These are phyloP conservation scores for Chaetomidium leptoderma DNA, from an alignment of 495 filamentous ascomycete genomes.

Conservation along the genomic window DNA sequence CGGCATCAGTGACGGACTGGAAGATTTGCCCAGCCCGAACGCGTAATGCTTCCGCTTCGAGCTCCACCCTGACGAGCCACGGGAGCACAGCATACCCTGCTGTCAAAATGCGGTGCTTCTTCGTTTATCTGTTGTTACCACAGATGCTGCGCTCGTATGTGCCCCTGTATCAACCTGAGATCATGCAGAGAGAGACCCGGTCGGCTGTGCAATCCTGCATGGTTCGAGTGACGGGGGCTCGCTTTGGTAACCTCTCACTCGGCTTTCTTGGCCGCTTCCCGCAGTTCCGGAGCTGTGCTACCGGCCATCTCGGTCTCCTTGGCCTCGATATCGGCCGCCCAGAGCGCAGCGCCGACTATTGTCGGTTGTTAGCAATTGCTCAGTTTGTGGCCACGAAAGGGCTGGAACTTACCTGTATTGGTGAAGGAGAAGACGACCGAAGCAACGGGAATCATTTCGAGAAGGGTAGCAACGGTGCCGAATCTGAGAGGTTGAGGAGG, in stretches of 20 bases:
- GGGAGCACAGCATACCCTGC: slow-evolving; percentile 21
- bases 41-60: background rate
- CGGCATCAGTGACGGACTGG: background rate
- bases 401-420: slow-evolving; percentile 58
- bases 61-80: background rate
- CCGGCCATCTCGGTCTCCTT: slow-evolving; percentile 45
- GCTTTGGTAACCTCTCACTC: slow-evolving; percentile 38
- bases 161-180: slow-evolving; percentile 13
- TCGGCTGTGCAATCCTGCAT: slow-evolving; percentile 12
- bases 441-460: slow-evolving; percentile 79
- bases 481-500: slow-evolving; percentile 54
- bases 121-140: slow-evolving; percentile 19
- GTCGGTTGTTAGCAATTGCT: slow-evolving; percentile 20
- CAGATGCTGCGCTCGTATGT: slow-evolving; percentile 9
- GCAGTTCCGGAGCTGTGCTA: slow-evolving; percentile 51
- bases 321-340: slow-evolving; percentile 87
- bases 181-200: background rate
- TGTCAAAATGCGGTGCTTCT: slow-evolving; percentile 32
- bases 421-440: slow-evolving; percentile 87
- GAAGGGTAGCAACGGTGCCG: slow-evolving; percentile 66
- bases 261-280: slow-evolving; percentile 53
- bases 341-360: slow-evolving; percentile 77
- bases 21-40: background rate
- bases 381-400: background rate
- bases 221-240: slow-evolving; percentile 25